Conservation (phyloP, 805 yeast genomes). For the Cyberlindnera veronae region DNA sequence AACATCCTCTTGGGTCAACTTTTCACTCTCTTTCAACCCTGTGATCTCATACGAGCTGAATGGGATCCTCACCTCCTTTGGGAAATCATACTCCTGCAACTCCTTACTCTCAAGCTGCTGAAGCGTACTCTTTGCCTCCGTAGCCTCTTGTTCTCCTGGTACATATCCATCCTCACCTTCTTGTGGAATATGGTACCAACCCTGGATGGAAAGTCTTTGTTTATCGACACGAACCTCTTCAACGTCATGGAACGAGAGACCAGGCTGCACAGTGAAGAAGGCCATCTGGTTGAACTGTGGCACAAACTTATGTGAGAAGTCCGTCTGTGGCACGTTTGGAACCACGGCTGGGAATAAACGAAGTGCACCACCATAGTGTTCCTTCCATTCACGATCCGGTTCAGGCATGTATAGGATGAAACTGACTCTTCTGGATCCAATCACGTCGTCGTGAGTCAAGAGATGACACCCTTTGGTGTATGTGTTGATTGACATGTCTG, state of each 20-base stretch:
- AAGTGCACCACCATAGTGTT: conserved; percentile 90
- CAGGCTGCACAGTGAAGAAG: conserved; percentile 94
- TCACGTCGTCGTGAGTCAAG: conserved; percentile 95
- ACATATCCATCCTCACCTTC: conserved; percentile 82
- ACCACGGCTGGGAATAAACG: conserved; percentile 82
- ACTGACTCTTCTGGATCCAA: conserved; percentile 90
- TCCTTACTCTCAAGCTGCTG: conserved; percentile 76
- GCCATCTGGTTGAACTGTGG: conserved; percentile 97
- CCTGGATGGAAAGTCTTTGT: conserved; percentile 89
- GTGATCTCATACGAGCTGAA: conserved; percentile 38
- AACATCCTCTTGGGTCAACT: conserved; percentile 40
- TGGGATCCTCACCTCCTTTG: conserved; percentile 53
- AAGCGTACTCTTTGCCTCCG: conserved; percentile 71
- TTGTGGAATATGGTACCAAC: conserved; percentile 99
- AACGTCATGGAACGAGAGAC: conserved; percentile 94
- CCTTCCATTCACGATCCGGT: conserved; percentile 85
- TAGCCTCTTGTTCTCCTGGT: conserved; percentile 77
- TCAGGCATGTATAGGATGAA: conserved; percentile 91
- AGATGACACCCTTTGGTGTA: conserved; percentile 92
- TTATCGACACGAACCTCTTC: conserved; percentile 93
- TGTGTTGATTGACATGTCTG: conserved; percentile 89
- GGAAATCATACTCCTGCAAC: conserved; percentile 77
- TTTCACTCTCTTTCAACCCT: conserved; percentile 18
- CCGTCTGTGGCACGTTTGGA: conserved; percentile 87
- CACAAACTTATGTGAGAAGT: conserved; percentile 61